These are phyloP conservation scores for Aspergillus jensenii DNA, from an alignment of 2,329 filamentous ascomycete genomes.

Conservation along the genomic window DNA sequence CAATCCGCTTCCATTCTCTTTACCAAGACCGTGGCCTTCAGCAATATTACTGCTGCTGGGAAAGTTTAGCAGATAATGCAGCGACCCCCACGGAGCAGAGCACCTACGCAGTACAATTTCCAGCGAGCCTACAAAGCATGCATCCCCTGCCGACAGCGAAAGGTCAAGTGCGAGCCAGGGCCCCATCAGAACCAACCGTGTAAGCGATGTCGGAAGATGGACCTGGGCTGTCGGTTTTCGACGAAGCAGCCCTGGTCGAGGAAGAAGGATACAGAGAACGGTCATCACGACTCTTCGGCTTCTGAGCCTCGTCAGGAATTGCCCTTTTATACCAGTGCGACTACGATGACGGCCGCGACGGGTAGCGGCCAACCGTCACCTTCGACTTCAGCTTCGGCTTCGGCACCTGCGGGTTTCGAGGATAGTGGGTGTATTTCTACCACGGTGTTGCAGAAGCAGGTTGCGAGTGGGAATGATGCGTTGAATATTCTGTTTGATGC, in stretches of 20 bases:
- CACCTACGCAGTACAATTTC: slow-evolving; percentile 32
- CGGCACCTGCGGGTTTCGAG: neutral
- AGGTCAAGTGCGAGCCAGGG: slow-evolving; percentile 46
- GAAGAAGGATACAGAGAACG: no score
- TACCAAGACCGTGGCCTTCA: no score
- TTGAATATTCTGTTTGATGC: slow-evolving; percentile 52
- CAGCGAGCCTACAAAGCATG: slow-evolving; percentile 51
- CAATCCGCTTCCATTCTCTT: no score
- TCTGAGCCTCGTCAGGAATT: no score
- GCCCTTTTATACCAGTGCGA: no score
- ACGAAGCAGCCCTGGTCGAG: slow-evolving; percentile 27
- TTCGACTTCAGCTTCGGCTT: no score
- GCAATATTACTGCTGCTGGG: no score
- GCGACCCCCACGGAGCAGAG: slow-evolving; percentile 16
- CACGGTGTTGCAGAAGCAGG: slow-evolving; percentile 49
- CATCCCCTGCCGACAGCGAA: slow-evolving; percentile 46
- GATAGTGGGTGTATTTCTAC: slow-evolving; percentile 26
- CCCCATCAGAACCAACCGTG: slow-evolving; percentile 32
- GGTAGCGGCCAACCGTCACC: no score
- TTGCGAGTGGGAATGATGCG: slow-evolving; percentile 53
- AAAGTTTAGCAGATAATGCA: neutral
- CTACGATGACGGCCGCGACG: no score
- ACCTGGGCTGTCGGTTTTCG: slow-evolving; percentile 43
- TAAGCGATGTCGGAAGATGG: slow-evolving; percentile 43
- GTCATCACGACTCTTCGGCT: no score